Evolutionary conservation across 1,139 yeast genomes (phyloP).

Genomic region (Suhomyces taliae): DNA sequence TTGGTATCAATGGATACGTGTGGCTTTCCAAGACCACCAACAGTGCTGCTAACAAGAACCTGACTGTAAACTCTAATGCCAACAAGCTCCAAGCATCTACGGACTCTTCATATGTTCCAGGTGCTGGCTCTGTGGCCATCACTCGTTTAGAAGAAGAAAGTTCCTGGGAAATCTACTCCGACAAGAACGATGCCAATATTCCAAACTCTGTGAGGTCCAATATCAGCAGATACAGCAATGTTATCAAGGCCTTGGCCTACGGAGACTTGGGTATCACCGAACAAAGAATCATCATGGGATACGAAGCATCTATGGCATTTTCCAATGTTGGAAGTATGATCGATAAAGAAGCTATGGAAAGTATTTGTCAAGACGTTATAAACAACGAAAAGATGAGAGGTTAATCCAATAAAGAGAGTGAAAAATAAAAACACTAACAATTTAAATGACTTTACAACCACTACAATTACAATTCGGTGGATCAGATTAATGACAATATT

Average conservation of each 20-base stretch:
- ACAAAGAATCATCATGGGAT: conserved; percentile 72
- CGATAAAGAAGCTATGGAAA: conserved; percentile 71
- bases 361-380: conserved; percentile 73
- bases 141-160: conserved; percentile 92
- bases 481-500: too few relatives aligned
- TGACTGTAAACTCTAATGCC: conserved; percentile 20
- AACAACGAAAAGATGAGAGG: conserved; percentile 76
- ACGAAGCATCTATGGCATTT: conserved; percentile 85
- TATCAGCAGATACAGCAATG: conserved; percentile 82
- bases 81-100: conserved; percentile 41
- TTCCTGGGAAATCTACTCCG: conserved; percentile 94
- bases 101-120: conserved; percentile 51
- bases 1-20: conserved; percentile 92
- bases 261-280: conserved; percentile 89
- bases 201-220: conserved; percentile 62
- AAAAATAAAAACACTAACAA: too few relatives aligned
- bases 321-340: conserved; percentile 72
- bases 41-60: conserved; percentile 10
- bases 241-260: conserved; percentile 73
- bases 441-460: too few relatives aligned
- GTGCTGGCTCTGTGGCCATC: conserved; percentile 65
- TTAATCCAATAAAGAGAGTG: neutral
- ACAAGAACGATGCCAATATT: conserved; percentile 71
- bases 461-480: too few relatives aligned
- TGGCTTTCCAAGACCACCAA: conserved; percentile 79